Conservation (phyloP, 495 filamentous ascomycete species). For the Lichenothelia convexa region DNA sequence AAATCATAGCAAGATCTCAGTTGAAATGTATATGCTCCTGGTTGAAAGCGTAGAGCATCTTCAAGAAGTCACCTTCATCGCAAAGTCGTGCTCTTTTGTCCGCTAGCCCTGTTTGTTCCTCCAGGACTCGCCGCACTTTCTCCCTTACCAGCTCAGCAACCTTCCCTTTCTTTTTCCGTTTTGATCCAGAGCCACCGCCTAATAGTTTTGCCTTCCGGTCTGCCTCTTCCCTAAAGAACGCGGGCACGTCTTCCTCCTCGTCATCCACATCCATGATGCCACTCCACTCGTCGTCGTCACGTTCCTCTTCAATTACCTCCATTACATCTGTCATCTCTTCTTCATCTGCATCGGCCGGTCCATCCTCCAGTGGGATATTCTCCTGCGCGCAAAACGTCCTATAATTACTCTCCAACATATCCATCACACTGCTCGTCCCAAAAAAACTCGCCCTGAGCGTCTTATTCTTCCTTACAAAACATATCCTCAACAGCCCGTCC, state of each 20-base stretch:
- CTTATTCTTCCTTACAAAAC: constrained; percentile 62
- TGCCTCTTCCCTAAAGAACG: constrained; percentile 58
- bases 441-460: constrained; percentile 64
- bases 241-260: constrained; percentile 42
- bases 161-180: constrained; percentile 48
- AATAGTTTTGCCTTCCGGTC: constrained; percentile 25
- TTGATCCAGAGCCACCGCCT: constrained; percentile 21
- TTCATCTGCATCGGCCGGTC: constrained; percentile 19
- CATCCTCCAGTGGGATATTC: constrained; percentile 60
- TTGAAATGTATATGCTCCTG: constrained; percentile 87
- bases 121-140: constrained; percentile 67
- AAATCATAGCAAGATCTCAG: constrained; percentile 31
- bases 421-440: constrained; percentile 56
- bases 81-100: constrained; percentile 69
- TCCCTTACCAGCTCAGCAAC: constrained; percentile 59
- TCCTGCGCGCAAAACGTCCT: constrained; percentile 75
- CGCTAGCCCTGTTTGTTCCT: constrained; percentile 53
- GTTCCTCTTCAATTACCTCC: constrained; percentile 29
- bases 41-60: constrained; percentile 59
- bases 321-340: constrained; percentile 21
- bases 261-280: constrained; percentile 37
- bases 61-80: constrained; percentile 81
- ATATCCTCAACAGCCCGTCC: constrained; percentile 73
- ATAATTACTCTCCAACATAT: constrained; percentile 71
- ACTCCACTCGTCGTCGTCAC: constrained; percentile 31